These are phyloP conservation scores for Aquilaria agallochum DNA, from an alignment of 441 rosid genomes.

Conservation along the genomic window DNA sequence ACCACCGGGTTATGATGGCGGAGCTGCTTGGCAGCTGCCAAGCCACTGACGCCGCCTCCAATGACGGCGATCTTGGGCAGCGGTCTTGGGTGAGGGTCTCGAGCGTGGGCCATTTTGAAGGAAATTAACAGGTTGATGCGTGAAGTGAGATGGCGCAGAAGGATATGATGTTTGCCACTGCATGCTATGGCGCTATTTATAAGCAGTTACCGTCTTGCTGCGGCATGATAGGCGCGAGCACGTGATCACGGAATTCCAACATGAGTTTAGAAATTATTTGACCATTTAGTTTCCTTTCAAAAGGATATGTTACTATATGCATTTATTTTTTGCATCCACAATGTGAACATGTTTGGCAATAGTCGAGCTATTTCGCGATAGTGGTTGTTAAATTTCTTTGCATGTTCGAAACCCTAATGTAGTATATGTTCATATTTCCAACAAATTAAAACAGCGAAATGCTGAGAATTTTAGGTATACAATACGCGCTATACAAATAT, in stretches of 20 bases:
- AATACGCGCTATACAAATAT: no score
- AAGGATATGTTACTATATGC: neutral
- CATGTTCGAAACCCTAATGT: slow-evolving; percentile 17
- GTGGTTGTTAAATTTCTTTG: slow-evolving; percentile 17
- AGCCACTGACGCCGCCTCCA: slow-evolving; percentile 84
- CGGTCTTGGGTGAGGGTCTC: slow-evolving; percentile 10
- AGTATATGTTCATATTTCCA: neutral
- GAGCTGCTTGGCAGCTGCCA: slow-evolving; percentile 71
- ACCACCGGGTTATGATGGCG: slow-evolving; percentile 52
- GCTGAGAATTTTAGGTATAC: no score
- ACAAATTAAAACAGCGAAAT: no score
- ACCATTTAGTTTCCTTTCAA: slow-evolving; percentile 2
- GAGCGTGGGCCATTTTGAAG: slow-evolving; percentile 15
- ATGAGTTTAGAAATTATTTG: neutral
- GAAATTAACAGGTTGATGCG: neutral
- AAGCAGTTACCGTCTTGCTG: neutral
- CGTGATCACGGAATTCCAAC: neutral
- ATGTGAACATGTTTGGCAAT: slow-evolving; percentile 21
- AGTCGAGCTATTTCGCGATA: slow-evolving; percentile 23
- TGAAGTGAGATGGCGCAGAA: neutral
- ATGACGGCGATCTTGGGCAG: slow-evolving; percentile 60
- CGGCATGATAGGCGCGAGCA: slow-evolving; percentile 7
- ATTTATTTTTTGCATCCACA: neutral
- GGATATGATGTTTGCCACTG: neutral
- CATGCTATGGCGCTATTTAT: slow-evolving; percentile 24